Evolutionary conservation across 1,139 yeast species (phyloP).

Genomic region (Yarrowia galli): DNA sequence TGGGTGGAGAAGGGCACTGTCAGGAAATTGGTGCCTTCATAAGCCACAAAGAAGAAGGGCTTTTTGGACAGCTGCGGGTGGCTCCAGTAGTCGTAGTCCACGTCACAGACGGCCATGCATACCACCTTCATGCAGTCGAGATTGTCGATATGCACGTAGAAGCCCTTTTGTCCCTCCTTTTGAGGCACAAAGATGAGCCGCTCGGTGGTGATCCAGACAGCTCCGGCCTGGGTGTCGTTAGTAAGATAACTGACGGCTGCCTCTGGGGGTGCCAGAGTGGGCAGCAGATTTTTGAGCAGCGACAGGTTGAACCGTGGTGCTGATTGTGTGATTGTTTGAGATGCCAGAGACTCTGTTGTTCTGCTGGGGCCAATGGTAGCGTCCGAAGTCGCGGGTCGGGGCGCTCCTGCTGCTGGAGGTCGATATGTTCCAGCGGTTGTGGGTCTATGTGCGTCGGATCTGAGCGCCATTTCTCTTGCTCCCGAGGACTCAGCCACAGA

Average conservation of each 20-base stretch:
- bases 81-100: constrained; percentile 34
- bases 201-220: constrained; percentile 48
- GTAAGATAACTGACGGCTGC: constrained; percentile 43
- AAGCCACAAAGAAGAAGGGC: constrained; percentile 45
- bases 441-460: not conserved
- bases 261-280: constrained; percentile 18
- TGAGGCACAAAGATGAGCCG: constrained; percentile 47
- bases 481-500: not conserved
- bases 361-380: not conserved
- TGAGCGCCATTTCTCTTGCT: constrained; percentile 17
- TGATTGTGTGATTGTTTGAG: constrained; percentile 1
- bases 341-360: not conserved
- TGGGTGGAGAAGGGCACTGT: constrained; percentile 48
- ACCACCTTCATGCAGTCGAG: constrained; percentile 48
- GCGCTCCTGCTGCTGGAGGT: not conserved
- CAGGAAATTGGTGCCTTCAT: constrained; percentile 44
- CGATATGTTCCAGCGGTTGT: not conserved
- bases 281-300: constrained; percentile 41
- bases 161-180: constrained; percentile 42
- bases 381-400: not conserved
- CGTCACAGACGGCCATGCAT: constrained; percentile 41
- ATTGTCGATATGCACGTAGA: constrained; percentile 45
- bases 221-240: constrained; percentile 44
- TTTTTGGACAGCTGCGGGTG: constrained; percentile 40
- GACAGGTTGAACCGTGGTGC: constrained; percentile 27